Base-by-base conservation (phyloP, 768 basidiomycete species). In the Royoungia palumana region DNA sequence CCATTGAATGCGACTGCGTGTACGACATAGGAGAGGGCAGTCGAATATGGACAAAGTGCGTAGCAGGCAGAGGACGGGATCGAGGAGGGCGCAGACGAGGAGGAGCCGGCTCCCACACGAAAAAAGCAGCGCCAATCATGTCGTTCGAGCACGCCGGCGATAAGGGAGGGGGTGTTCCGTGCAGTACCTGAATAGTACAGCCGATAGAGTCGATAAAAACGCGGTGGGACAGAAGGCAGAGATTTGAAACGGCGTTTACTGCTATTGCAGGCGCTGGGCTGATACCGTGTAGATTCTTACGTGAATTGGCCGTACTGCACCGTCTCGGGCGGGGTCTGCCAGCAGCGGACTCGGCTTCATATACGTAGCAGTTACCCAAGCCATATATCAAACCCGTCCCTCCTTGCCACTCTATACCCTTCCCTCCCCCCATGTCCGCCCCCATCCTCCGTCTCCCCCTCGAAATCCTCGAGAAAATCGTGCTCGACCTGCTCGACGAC, bases 391-490 rank as follows among this genome's bases (percentile, higher is more conserved):
- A 40, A 16, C 16, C 14, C 19, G 5, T 30, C 22, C 24, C 50
- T 35, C 41, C 25, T 37, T 36, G 20, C 51, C 43, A 45, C 47
- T 45, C 36, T 51, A 55, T 17, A 32, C 21, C 46, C 47, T 54
- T 37, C 49, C 48, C 51, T 27, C 13, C 44, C 40, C 11, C 27
- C 49, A 61, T 62, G 62, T n/a, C 49, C 11, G 59, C 65, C 9
- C 42, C 52, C 38, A 54, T 75, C 17, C 47, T 30, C 52, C 35
- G 53, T 34, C 52, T 85, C 64, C 68, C 72, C 41, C 44, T 70
- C 72, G 71, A 74, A 69, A 50, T 74, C 44, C 61, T 86, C 59
- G 72, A 79, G 50, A 56, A 70, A 53, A 76, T 87, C 67, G 77
- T 71, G 41, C 68, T 79, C 65, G 64, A 77, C 39, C 61, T 82